Conservation (phyloP, 176 grass and related monocot genomes). For the Musa schizocarpa region DNA sequence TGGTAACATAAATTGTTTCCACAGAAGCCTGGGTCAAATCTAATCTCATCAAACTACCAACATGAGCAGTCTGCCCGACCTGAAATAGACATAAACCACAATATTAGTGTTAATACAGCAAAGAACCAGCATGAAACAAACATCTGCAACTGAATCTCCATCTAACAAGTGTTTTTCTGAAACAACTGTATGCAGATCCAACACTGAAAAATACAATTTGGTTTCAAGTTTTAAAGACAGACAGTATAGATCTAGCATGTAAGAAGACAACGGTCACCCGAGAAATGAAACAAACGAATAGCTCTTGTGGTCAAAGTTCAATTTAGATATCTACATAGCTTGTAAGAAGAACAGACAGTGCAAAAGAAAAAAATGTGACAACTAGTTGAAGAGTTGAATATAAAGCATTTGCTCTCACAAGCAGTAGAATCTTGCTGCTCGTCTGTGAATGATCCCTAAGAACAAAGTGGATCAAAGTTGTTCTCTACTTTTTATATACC, state of each 20-base stretch:
- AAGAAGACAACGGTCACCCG: not conserved
- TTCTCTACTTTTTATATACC: not conserved
- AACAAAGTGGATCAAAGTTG: not conserved
- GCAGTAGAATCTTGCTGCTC: not conserved
- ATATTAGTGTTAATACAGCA: not conserved
- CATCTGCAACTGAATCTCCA: not conserved
- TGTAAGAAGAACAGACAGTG: not conserved
- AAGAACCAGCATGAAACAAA: not conserved
- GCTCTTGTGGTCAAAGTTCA: not conserved
- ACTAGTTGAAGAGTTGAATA: not conserved
- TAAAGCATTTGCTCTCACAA: too few relatives aligned
- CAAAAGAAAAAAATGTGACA: not conserved
- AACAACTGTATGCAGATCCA: not conserved
- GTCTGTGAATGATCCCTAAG: not conserved
- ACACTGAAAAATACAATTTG: not conserved
- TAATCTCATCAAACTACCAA: conserved; percentile 70
- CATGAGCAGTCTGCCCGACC: conserved; percentile 69
- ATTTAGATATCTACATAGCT: not conserved
- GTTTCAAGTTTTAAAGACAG: not conserved
- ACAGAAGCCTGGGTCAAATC: conserved; percentile 65
- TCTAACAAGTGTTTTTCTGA: not conserved
- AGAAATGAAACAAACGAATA: not conserved
- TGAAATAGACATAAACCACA: conserved; percentile 30
- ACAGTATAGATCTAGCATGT: not conserved
- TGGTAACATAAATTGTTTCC: conserved; percentile 76